Base-by-base conservation (phyloP, 2,329 filamentous ascomycete species). In the Coniochaeta ligniaria region DNA sequence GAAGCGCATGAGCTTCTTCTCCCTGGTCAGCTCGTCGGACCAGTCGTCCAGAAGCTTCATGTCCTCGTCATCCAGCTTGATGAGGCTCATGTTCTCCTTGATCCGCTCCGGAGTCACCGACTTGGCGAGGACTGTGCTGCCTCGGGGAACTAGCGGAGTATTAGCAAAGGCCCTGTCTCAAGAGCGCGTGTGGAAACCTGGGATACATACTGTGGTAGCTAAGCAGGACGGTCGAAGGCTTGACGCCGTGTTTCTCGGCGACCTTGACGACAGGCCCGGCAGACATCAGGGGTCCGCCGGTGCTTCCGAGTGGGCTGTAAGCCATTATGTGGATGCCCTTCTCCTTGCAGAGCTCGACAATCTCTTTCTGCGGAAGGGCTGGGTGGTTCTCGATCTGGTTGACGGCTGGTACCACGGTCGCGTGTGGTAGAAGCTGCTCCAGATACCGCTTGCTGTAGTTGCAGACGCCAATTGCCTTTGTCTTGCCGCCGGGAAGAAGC, bases 371-470 rank as follows among this genome's bases (percentile, higher is more conserved):
- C 1, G 87, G 88, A 12, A 90, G 82, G 7, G 81, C 81, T 16
- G 88, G 88, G 76, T 89, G 86, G 78, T 89, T 89, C 74, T 91
- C 88, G 69, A 90, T 89, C 76, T 90, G 87, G 76, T 89, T 89
- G 69, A 85, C 83, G 61, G 85, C 86, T 6, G 87, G 87, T 9
- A 84, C 75, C 65, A 90, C 80, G 47, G 70, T 77, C 64, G 75
- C 74, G 26, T 76, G 71, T 31, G 77, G 72, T 38, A 85, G 78
- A 63, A 85, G 77, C 70, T 84, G 71, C 68, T 83, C 77, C 24
- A 85, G 77, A 70, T 84, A 85, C 60, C 73, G 75, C 63, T 76
- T 76, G 75, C 79, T 83, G 73, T 85, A 85, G 78, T 85, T 85
- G 74, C 77, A 81, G 55, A 85, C 82, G 57, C 83, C 83, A 57